phyloP scores from a whole-genome alignment of 306 rosid species.

The Mimosa bimucronata region DNA sequence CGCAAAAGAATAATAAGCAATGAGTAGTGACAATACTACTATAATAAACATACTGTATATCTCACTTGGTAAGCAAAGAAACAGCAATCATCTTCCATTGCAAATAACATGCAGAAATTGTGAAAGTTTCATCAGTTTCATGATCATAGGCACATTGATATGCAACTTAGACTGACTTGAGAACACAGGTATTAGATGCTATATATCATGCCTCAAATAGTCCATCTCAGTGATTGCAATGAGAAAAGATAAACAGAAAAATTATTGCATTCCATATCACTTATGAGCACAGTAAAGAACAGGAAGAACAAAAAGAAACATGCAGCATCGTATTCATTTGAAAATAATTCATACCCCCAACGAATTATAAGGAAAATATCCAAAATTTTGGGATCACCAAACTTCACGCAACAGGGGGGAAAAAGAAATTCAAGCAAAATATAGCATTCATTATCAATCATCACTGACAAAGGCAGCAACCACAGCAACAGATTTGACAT shows the following conservation, averaged over 20 bases:
- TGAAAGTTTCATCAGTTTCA: not conserved
- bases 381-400: constrained; percentile 10
- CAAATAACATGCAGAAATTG: not conserved
- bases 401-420: constrained; percentile 5
- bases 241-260: not conserved
- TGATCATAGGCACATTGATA: constrained; percentile 8
- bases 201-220: constrained; percentile 21
- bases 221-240: constrained; percentile 25
- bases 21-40: not conserved
- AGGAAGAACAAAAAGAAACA: constrained; percentile 9
- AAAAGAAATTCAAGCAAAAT: not conserved
- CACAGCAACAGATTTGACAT: not conserved
- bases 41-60: not conserved
- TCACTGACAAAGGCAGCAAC: constrained; percentile 12
- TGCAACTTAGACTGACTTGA: not conserved
- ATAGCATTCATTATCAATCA: constrained; percentile 7
- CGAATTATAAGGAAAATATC: not conserved
- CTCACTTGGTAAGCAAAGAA: not conserved
- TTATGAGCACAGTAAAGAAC: constrained; percentile 32
- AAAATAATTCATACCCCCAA: not conserved
- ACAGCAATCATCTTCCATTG: not conserved
- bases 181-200: not conserved
- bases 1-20: not conserved
- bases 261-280: not conserved
- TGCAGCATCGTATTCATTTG: constrained; percentile 4